Evolutionary conservation across 208 protist genomes (phyloP).

Genomic region (Leishmania amazonensis): DNA sequence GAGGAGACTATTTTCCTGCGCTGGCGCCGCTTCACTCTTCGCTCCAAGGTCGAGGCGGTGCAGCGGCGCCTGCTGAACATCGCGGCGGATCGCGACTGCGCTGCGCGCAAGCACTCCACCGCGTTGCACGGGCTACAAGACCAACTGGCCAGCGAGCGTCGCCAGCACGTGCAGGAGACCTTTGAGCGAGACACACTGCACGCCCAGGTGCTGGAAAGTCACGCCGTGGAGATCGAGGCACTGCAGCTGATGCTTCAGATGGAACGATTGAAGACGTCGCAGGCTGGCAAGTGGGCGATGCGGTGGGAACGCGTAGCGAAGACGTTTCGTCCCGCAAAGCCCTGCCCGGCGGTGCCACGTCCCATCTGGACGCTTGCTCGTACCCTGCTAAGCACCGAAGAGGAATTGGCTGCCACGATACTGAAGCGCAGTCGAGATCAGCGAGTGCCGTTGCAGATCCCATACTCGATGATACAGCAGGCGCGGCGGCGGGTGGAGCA

Average conservation of each 20-base stretch:
- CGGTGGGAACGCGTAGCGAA: slow-evolving; percentile 85
- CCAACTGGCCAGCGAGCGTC: slow-evolving; percentile 22
- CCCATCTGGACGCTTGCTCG: slow-evolving; percentile 32
- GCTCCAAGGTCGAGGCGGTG: slow-evolving; percentile 42
- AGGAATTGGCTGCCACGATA: slow-evolving; percentile 32
- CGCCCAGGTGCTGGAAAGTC: slow-evolving; percentile 69
- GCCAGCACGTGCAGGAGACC: slow-evolving; percentile 16
- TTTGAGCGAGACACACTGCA: slow-evolving; percentile 51
- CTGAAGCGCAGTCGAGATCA: slow-evolving; percentile 13
- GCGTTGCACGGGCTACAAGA: slow-evolving; percentile 21
- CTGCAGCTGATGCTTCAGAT: slow-evolving; percentile 53
- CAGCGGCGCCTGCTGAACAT: slow-evolving; percentile 35
- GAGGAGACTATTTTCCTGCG: slow-evolving; percentile 67
- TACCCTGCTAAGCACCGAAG: slow-evolving; percentile 46
- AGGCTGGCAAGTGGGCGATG: slow-evolving; percentile 35
- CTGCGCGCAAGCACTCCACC: slow-evolving; percentile 11
- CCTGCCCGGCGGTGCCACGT: slow-evolving; percentile 41
- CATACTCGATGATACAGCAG: slow-evolving; percentile 24
- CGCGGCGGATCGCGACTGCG: slow-evolving; percentile 17
- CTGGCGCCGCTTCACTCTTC: slow-evolving; percentile 67
- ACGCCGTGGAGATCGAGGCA: slow-evolving; percentile 50
- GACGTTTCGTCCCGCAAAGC: slow-evolving; percentile 54
- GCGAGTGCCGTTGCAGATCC: slow-evolving; percentile 19
- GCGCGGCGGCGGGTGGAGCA: slow-evolving; percentile 40
- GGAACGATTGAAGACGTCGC: slow-evolving; percentile 26